phyloP scores from a whole-genome alignment of 2,329 filamentous ascomycete species.

The Chrysoporthe deuterocubensis region DNA sequence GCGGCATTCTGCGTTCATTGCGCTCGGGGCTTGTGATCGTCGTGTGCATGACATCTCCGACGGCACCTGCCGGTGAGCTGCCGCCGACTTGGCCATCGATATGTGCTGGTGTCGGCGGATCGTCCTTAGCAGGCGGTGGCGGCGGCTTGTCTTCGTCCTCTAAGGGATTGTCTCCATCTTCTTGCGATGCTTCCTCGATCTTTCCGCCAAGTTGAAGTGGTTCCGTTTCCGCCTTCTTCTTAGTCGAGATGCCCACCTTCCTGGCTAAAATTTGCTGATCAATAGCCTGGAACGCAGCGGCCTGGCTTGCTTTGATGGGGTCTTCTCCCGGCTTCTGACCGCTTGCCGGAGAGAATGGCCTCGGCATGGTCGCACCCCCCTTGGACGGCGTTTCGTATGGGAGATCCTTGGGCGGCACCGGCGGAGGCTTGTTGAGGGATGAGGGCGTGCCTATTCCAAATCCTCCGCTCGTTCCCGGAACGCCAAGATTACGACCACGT shows the following conservation, averaged over 20 bases:
- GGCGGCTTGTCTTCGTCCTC: conserved; percentile 34
- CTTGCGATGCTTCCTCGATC: conserved; percentile 30
- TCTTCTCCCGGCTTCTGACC: conserved; percentile 37
- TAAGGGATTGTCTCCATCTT: conserved; percentile 13
- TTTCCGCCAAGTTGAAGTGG: conserved; percentile 50
- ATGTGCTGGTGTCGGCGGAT: conserved; percentile 13
- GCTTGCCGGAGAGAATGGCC: conserved; percentile 47
- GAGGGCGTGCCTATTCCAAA: conserved; percentile 39
- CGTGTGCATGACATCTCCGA: conserved; percentile 25
- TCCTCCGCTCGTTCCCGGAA: conserved; percentile 31
- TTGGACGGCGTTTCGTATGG: conserved; percentile 44
- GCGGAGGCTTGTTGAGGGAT: conserved; percentile 39
- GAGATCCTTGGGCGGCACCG: conserved; percentile 49
- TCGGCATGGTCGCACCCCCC: conserved; percentile 33
- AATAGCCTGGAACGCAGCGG: conserved; percentile 64
- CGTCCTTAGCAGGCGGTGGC: conserved; percentile 27
- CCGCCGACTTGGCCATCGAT: conserved; percentile 4
- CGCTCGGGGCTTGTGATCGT: conserved; percentile 14
- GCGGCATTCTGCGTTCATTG: background rate
- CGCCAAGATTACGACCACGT: conserved; percentile 52
- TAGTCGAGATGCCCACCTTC: conserved; percentile 54
- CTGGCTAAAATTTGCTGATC: conserved; percentile 65
- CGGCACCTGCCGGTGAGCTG: background rate
- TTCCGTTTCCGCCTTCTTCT: conserved; percentile 48
- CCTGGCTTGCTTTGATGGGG: conserved; percentile 52